Conservation (phyloP, 352 stramenopile genomes). For the Phytophthora pini region DNA sequence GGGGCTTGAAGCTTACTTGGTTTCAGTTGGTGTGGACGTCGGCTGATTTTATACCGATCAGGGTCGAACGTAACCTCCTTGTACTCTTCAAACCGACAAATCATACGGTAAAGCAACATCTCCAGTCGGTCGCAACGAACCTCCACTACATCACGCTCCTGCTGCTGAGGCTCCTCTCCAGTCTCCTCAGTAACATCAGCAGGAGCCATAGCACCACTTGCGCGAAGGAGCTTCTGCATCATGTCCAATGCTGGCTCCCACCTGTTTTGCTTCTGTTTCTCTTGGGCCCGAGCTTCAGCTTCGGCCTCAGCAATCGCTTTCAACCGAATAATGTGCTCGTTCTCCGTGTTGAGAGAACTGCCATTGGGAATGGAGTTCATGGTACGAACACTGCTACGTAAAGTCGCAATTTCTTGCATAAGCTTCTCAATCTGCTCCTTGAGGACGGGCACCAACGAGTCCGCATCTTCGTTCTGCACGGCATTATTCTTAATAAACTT, state of each 20-base stretch:
- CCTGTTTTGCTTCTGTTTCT: slow-evolving; percentile 60
- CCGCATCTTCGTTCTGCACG: slow-evolving; percentile 85
- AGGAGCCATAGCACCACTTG: slow-evolving; percentile 57
- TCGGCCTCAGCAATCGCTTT: slow-evolving; percentile 36
- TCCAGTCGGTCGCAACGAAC: slow-evolving; percentile 75
- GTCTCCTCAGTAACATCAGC: slow-evolving; percentile 47
- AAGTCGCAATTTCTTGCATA: slow-evolving; percentile 60
- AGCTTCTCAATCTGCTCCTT: slow-evolving; percentile 82
- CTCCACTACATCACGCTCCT: slow-evolving; percentile 50
- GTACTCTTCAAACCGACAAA: slow-evolving; percentile 86
- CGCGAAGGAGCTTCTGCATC: slow-evolving; percentile 76
- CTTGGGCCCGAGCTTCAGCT: slow-evolving; percentile 27
- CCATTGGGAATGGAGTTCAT: slow-evolving; percentile 15
- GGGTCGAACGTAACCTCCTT: slow-evolving; percentile 71
- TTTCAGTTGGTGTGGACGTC: slow-evolving; percentile 26
- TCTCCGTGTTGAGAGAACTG: slow-evolving; percentile 13
- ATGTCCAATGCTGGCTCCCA: slow-evolving; percentile 84
- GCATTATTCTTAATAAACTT: slow-evolving; percentile 92
- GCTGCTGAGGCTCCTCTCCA: slow-evolving; percentile 30
- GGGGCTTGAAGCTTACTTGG: slow-evolving; percentile 50
- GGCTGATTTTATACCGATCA: slow-evolving; percentile 37
- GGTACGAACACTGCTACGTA: slow-evolving; percentile 25
- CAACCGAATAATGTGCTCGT: slow-evolving; percentile 30
- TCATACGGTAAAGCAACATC: slow-evolving; percentile 88
- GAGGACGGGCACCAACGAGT: slow-evolving; percentile 74